These are phyloP conservation scores for Sungouiella thailandica DNA, from an alignment of 805 yeast species.

Conservation along the genomic window DNA sequence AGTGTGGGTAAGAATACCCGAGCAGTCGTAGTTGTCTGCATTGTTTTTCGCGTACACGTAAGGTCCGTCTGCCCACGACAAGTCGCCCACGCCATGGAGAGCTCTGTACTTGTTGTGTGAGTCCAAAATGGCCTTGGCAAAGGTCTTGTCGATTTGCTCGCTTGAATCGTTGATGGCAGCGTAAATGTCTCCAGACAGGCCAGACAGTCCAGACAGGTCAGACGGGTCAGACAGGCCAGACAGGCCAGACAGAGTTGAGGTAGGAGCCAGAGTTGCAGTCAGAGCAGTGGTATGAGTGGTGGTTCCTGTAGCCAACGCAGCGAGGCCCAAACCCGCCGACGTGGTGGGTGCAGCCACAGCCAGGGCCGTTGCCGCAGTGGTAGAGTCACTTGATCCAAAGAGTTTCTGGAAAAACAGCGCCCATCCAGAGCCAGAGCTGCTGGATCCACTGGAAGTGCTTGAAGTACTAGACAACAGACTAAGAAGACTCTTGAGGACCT, in stretches of 20 bases:
- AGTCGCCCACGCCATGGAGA: conserved; percentile 22
- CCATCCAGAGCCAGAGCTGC: conserved; percentile 2
- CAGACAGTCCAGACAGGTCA: neutral
- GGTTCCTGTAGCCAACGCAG: neutral
- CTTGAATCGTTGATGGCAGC: conserved; percentile 16
- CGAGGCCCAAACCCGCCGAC: conserved; percentile 2
- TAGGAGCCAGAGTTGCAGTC: conserved; percentile 3
- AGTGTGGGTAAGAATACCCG: conserved; percentile 32
- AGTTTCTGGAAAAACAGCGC: neutral
- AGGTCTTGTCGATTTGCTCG: conserved; percentile 21
- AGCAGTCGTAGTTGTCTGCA: conserved; percentile 34
- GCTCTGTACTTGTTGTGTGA: conserved; percentile 32
- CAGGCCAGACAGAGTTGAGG: neutral
- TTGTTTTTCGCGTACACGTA: conserved; percentile 30
- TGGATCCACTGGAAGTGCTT: neutral
- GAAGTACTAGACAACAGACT: neutral
- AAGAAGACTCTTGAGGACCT: neutral
- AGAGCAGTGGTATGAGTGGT: conserved; percentile 1
- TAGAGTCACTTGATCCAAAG: neutral
- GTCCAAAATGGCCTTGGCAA: conserved; percentile 26
- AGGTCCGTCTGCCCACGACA: conserved; percentile 29
- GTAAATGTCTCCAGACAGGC: conserved; percentile 9
- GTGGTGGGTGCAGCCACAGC: conserved; percentile 1
- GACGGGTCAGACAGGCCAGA: neutral
- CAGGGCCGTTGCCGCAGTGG: neutral